Evolutionary conservation across 805 yeast species (phyloP).

Genomic region (Pichia pseudocactophila): DNA sequence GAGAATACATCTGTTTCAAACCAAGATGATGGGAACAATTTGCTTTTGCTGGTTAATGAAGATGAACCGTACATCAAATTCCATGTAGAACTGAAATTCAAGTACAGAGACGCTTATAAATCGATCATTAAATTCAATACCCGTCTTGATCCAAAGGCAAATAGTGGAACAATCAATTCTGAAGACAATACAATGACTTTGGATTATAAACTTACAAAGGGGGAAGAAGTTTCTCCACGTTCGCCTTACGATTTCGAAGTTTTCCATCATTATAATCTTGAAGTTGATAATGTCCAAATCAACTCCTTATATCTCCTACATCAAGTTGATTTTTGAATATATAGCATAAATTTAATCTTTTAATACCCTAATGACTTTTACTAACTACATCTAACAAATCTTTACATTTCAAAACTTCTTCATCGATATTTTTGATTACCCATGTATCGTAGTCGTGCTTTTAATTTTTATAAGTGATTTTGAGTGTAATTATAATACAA

Average conservation of each 20-base stretch:
- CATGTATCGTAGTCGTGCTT: no score
- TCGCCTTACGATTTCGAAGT: slow-evolving; percentile 22
- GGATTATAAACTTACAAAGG: slow-evolving; percentile 16
- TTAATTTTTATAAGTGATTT: no score
- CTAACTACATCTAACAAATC: no score
- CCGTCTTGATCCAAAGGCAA: slow-evolving; percentile 3
- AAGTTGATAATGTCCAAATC: slow-evolving; percentile 16
- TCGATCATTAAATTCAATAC: slow-evolving; percentile 4
- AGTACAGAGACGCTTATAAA: background rate
- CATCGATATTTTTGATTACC: no score
- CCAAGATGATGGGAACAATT: background rate
- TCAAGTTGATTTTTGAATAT: slow-evolving; percentile 4
- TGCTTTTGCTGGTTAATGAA: slow-evolving; percentile 19
- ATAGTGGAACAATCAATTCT: slow-evolving; percentile 6
- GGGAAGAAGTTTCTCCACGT: slow-evolving; percentile 20
- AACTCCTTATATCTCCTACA: slow-evolving; percentile 19
- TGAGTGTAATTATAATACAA: no score
- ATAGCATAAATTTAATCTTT: background rate
- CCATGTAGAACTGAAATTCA: slow-evolving; percentile 9
- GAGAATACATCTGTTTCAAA: background rate
- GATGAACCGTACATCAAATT: slow-evolving; percentile 19
- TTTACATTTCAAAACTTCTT: no score
- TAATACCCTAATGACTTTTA: background rate
- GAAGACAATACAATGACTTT: slow-evolving; percentile 7
- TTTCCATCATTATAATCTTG: slow-evolving; percentile 17